Evolutionary conservation across 2,329 filamentous ascomycete genomes (phyloP).

Genomic region (Trichoderma gracile): DNA sequence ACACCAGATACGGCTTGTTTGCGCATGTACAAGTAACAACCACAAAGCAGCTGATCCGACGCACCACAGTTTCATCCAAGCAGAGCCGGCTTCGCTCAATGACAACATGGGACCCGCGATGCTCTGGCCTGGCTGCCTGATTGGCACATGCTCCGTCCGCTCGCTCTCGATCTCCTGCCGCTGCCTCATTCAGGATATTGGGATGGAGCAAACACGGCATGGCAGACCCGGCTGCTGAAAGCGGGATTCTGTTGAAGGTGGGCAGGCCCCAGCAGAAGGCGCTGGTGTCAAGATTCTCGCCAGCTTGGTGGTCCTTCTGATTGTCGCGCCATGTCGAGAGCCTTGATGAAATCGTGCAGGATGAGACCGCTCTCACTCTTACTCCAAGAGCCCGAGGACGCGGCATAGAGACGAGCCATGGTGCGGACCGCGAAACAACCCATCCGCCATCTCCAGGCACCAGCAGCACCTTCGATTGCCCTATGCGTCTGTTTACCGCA

Average conservation of each 20-base stretch:
- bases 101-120: background rate
- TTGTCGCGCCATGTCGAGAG: slow-evolving; percentile 12
- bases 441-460: background rate
- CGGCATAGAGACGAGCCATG: background rate
- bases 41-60: background rate
- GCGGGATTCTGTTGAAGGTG: slow-evolving; percentile 7
- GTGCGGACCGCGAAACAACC: background rate
- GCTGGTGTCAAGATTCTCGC: background rate
- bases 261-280: background rate
- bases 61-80: background rate
- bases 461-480: background rate
- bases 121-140: slow-evolving; percentile 1
- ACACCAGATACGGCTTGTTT: background rate
- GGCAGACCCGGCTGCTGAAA: slow-evolving; percentile 6
- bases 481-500: background rate
- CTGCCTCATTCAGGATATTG: background rate
- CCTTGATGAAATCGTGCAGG: background rate
- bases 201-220: slow-evolving; percentile 6
- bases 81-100: background rate
- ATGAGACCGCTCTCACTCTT: background rate
- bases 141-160: slow-evolving; percentile 1
- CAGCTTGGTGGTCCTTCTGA: slow-evolving; percentile 1
- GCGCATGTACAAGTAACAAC: background rate
- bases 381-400: background rate
- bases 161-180: background rate